These are phyloP conservation scores for Rhodotorula sp. DNA, from an alignment of 1,284 basidiomycete genomes.

Conservation along the genomic window DNA sequence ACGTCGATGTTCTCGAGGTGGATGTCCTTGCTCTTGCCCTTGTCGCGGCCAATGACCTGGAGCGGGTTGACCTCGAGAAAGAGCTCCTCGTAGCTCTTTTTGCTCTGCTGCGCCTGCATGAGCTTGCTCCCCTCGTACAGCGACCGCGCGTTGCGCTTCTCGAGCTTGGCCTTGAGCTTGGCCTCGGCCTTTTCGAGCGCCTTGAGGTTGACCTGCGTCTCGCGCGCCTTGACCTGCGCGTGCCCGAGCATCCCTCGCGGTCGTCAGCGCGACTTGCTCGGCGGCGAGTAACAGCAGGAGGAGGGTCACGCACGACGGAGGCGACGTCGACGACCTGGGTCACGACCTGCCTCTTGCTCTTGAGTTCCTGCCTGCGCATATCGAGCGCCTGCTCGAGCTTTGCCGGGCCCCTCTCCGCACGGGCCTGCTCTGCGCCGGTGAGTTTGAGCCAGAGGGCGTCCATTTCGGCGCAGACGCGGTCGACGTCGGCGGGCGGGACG, in stretches of 20 bases:
- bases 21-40: constrained; percentile 96
- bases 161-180: constrained; percentile 96
- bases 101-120: constrained; percentile 83
- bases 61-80: constrained; percentile 99
- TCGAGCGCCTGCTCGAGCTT: constrained; percentile 92
- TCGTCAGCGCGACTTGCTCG: neutral
- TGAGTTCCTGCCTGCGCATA: constrained; percentile 71
- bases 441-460: constrained; percentile 61
- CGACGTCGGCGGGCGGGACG: constrained; percentile 66
- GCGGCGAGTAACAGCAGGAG: constrained; percentile 52
- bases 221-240: constrained; percentile 57
- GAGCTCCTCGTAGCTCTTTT: constrained; percentile 97
- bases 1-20: constrained; percentile 91
- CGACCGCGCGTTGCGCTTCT: constrained; percentile 76
- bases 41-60: constrained; percentile 72
- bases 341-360: constrained; percentile 49
- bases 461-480: constrained; percentile 66
- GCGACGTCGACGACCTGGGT: constrained; percentile 49
- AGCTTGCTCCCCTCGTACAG: constrained; percentile 91
- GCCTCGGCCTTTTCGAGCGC: constrained; percentile 98
- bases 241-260: neutral
- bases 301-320: constrained; percentile 19
- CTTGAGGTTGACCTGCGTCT: constrained; percentile 93
- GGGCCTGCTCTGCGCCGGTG: constrained; percentile 50
- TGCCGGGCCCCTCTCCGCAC: constrained; percentile 55